Base-by-base conservation (phyloP, 2,329 filamentous ascomycete species). In the Alternaria sp. region DNA sequence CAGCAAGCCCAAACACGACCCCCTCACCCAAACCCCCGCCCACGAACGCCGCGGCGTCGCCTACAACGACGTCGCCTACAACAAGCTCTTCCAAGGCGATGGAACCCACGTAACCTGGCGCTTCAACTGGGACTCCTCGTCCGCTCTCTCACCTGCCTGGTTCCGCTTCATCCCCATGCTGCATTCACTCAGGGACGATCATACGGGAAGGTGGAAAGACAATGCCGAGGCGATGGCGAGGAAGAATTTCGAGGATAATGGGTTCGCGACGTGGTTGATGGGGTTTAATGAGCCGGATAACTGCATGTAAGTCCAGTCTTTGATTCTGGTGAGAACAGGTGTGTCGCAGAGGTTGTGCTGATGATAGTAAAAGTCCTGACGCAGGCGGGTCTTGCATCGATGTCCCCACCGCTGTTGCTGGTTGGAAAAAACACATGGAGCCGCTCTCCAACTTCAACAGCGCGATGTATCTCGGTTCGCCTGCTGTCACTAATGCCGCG, bases 111-210 rank as follows among this genome's bases (percentile, higher is more conserved):
- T 86, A 65, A 78, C 79, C 19, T 92, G 90, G 90, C 83, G 80
- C 51, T 91, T 91, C 84, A 91, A 91, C 84, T 92, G 90, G 90
- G 87, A 81, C 56, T 83, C 84, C 32, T 67, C 66, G 11, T 71
- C 82, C 17, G 72, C 78, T 54, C 79, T 79, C 19, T 55, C 43
- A 1, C 62, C 72, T 10, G 70, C 74, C 11, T 75, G 74, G 54
- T 74, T 88, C 69, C 83, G 86, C 74, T 93, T 83, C 79, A 84
- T 91, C 26, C 91, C 91, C 59, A 90, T 76, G 68, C 66, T 77
- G 10, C 69, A 73, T 36, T 64, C 63, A 3, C 54, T 69, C 9
- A 30, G 19, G 0, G n/a, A 32, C 2, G 64, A 69, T 2, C 64
- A 71, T 44, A 74, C 68, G 3, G 51, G 49, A 1, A 54, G 19